Evolutionary conservation across 106 monocot species (phyloP), one percentile per base, ranked within the genome.

Genomic region (Acorus gramineus): DNA sequence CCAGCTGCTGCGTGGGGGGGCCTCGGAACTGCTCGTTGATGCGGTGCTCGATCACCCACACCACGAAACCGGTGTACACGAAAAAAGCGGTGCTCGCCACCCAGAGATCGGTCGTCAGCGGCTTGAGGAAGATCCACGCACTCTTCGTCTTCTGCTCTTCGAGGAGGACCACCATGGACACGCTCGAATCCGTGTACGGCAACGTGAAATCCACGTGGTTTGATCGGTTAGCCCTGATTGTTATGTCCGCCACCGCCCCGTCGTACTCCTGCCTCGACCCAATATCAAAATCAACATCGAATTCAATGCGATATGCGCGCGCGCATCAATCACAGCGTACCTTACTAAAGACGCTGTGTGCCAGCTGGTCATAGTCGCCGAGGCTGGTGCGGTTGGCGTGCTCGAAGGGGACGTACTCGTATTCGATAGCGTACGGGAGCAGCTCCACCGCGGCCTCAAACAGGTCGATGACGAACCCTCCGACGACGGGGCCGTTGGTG

Each of bases 281-380:
- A 28, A 28, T 28, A 28, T 28, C 28, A 1, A 28, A 28, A 28
- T 28, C 28, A 28, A 28, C 28, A 28, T 28, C 28, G 28, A 28
- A 28, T 5, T 8, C 12, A 46, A 60, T 10, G 42, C 10, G 28
- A 28, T 28, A 3, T 69, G 13, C 0, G 55, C 52, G 12, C 69
- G 69, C 3, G 69, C 69, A 3, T 69, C 11, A 28, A 6, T 28
- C 28, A 28, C 28, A 28, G n/a, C 12, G 70, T 70, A 44, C 93
- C 82, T 93, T 66, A 11, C 69, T 69, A 66, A 76, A 89, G 13
- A 92, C 86, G 69, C 87, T 61, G 64, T 84, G 79, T n/a, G 87
- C 60, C 66, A 92, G 91, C 5, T 87, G 72, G 56, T 87, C 77
- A 55, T 92, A 92, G 44, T 63, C 82, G 11, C 92, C 87, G 8